Percentiles rank a stretch among this genome's conserved stretches.
Evolutionary conservation across 192 early-diverging fungal species (phyloP).

Genomic region (Podila epigama): DNA sequence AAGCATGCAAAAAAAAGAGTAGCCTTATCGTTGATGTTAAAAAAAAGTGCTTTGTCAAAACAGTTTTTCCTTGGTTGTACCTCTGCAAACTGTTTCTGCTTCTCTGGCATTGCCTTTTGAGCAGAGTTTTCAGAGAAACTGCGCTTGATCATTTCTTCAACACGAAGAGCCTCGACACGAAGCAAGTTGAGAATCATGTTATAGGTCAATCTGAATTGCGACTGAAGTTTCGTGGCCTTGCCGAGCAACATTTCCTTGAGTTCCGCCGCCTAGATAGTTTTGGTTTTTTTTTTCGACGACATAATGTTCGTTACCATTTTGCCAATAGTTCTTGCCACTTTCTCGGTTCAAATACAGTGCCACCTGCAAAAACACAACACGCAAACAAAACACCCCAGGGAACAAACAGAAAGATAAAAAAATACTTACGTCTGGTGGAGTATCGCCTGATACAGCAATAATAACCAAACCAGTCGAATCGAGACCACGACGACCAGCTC

Average conservation of each 20-base stretch:
- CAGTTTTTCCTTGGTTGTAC: no score
- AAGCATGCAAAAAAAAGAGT: neutral
- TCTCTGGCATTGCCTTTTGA: slow-evolving; percentile 90
- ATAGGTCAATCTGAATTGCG: slow-evolving; percentile 97
- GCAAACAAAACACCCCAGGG: no score
- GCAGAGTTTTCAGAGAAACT: slow-evolving; percentile 91
- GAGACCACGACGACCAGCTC: slow-evolving; percentile 94
- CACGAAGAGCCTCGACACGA: slow-evolving; percentile 91
- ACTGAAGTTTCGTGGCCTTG: slow-evolving; percentile 86
- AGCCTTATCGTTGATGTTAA: neutral
- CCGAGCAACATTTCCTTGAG: slow-evolving; percentile 88
- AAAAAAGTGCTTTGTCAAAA: no score
- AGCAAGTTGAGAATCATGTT: slow-evolving; percentile 98
- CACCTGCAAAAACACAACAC: no score
- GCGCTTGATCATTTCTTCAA: slow-evolving; percentile 99
- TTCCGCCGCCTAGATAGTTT: slow-evolving; percentile 44
- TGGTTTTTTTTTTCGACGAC: no score
- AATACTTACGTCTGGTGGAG: slow-evolving; percentile 49
- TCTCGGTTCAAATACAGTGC: no score
- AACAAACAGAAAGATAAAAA: no score
- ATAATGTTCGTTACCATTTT: no score
- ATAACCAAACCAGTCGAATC: slow-evolving; percentile 94
- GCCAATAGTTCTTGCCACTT: no score
- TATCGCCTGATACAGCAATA: slow-evolving; percentile 71
- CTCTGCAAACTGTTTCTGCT: slow-evolving; percentile 73